These are phyloP conservation scores for Diaporthe eres DNA, from an alignment of 2,329 filamentous ascomycete species.

Conservation along the genomic window DNA sequence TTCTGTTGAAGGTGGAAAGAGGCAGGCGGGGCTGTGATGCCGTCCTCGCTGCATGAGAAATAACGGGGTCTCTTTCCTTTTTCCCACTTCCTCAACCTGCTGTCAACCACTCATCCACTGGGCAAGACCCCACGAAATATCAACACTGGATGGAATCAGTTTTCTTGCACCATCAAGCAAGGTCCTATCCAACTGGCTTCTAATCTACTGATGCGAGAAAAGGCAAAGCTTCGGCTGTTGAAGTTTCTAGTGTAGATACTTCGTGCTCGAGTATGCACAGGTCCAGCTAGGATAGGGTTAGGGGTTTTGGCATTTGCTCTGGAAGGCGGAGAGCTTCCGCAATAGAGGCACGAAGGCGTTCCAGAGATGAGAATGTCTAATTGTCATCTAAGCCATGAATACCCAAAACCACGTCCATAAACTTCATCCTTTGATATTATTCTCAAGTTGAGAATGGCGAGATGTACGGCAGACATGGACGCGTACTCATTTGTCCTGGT, in stretches of 20 bases:
- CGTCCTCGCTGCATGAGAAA: neutral
- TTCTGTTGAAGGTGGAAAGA: constrained; percentile 9
- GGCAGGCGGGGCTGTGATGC: constrained; percentile 11
- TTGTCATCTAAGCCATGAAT: neutral
- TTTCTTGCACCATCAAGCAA: neutral
- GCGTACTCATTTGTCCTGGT: no score
- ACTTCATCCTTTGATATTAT: no score
- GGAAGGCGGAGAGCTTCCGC: constrained; percentile 5
- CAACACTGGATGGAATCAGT: neutral
- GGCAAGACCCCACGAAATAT: neutral
- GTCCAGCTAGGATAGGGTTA: constrained; percentile 1
- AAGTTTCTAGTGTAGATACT: no score
- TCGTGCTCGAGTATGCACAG: neutral
- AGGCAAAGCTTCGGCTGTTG: neutral
- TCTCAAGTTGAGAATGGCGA: neutral
- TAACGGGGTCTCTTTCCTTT: neutral
- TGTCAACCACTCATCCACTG: neutral
- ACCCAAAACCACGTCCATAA: neutral
- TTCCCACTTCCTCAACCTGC: neutral
- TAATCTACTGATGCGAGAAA: neutral
- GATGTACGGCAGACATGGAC: neutral
- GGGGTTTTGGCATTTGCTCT: neutral
- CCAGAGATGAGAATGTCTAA: constrained; percentile 13
- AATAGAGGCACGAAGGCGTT: neutral
- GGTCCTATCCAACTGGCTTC: no score